phyloP scores from a whole-genome alignment of 2,329 filamentous ascomycete genomes.

The Bipolaris bicolor region DNA sequence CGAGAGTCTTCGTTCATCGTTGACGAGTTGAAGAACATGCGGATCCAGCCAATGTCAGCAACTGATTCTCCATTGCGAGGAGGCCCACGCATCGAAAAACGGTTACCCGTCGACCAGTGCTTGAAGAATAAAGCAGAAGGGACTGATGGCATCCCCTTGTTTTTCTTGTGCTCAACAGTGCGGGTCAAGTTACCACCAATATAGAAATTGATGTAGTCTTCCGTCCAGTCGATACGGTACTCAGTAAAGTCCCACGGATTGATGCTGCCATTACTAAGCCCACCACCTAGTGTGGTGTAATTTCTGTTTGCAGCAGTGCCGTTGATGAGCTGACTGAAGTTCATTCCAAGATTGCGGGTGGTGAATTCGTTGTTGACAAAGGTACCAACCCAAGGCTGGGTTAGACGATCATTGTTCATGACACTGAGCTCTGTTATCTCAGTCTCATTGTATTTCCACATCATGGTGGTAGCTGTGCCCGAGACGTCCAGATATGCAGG shows the following conservation, averaged over 20 bases:
- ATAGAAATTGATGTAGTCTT: constrained; percentile 52
- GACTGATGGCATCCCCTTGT: constrained; percentile 47
- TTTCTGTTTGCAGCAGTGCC: constrained; percentile 36
- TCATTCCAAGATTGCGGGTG: constrained; percentile 45
- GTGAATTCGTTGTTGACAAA: constrained; percentile 51
- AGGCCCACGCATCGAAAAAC: constrained; percentile 54
- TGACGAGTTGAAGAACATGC: constrained; percentile 60
- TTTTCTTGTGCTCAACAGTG: constrained; percentile 42
- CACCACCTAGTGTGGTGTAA: constrained; percentile 49
- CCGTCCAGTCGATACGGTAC: constrained; percentile 57
- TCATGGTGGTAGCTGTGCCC: constrained; percentile 56
- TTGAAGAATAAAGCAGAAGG: constrained; percentile 54
- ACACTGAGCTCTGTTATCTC: constrained; percentile 53
- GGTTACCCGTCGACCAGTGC: constrained; percentile 58
- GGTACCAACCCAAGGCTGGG: constrained; percentile 49
- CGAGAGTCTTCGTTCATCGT: constrained; percentile 35
- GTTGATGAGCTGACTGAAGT: constrained; percentile 49
- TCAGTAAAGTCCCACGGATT: constrained; percentile 55
- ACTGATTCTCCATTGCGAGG: constrained; percentile 45
- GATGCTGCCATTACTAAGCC: constrained; percentile 37
- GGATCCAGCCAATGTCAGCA: constrained; percentile 55
- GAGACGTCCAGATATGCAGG: constrained; percentile 44
- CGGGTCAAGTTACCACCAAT: constrained; percentile 49
- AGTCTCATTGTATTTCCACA: constrained; percentile 54
- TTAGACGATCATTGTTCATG: constrained; percentile 52